These are phyloP conservation scores for Rhynchospora pubera DNA, from an alignment of 176 grass and related monocot genomes.

Conservation along the genomic window DNA sequence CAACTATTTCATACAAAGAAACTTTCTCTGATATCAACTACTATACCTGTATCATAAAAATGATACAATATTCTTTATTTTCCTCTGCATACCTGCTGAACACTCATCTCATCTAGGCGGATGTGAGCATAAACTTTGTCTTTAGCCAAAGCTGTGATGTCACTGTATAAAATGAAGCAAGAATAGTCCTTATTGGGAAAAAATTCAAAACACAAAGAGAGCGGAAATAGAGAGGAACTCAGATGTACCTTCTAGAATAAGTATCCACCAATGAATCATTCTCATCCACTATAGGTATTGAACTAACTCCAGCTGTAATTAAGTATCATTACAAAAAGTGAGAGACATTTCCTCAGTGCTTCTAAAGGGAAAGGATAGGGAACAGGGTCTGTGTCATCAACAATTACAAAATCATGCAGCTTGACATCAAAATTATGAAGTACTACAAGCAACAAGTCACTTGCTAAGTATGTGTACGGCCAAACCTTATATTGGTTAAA, in stretches of 20 bases:
- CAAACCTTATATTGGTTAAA: background rate
- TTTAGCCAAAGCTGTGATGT: constrained; percentile 98
- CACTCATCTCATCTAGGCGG: constrained; percentile 85
- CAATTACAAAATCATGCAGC: background rate
- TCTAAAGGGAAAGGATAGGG: background rate
- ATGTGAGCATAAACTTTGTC: constrained; percentile 89
- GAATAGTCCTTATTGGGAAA: background rate
- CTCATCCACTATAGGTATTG: constrained; percentile 95
- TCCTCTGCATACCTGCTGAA: constrained; percentile 61
- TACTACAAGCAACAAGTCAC: background rate
- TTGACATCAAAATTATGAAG: background rate
- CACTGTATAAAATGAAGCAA: constrained; percentile 43
- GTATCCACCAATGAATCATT: constrained; percentile 83
- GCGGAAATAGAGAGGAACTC: background rate
- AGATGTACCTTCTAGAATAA: constrained; percentile 86
- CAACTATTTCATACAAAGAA: background rate
- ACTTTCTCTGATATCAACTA: background rate
- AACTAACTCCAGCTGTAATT: constrained; percentile 71
- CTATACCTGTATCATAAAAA: background rate
- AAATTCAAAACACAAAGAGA: background rate
- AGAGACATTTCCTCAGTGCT: constrained; percentile 4
- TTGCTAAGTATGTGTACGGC: background rate
- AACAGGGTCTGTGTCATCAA: background rate
- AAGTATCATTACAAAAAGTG: constrained; percentile 22
- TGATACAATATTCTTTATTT: background rate